Evolutionary conservation across 768 basidiomycete genomes (phyloP), one percentile per base, ranked within the genome.

Genomic region (Stropharia rugosoannulata): DNA sequence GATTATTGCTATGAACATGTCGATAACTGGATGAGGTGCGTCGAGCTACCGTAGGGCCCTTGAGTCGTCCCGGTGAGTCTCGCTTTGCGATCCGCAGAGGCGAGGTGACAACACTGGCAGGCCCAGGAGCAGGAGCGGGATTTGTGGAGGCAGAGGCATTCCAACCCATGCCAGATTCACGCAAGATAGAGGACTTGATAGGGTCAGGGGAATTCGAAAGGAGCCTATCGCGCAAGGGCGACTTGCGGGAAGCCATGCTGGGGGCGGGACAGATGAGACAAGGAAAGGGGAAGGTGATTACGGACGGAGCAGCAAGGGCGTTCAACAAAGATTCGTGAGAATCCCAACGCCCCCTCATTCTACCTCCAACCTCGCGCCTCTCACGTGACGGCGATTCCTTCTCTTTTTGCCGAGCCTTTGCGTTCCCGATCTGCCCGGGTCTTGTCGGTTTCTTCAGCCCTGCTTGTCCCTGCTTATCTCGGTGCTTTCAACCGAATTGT

Each of bases 71-170:
- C 25, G 79, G 75, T 43, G 78, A 75, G 53, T 87, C 86, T 56
- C 88, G 82, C 67, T 91, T 92, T 13, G 86, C 72, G 59, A 92
- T 90, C 58, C 87, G 81, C 42, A 92, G 81, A 18, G 90, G 90
- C 0, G 87, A 84, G 0, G 80, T 84, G 27, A 78, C 70, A 27
- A 77, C 73, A 42, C 67, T 71, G 39, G 64, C 61, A 48, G 66
- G 71, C 42, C 62, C 64, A 12, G 72, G 68, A 29, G 67, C 65
- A 41, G 70, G 66, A 38, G 73, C 68, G 43, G 70, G 57, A 51
- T 67, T 67, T 49, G 68, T 63, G 15, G 69, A 57, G 18, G 80
- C 72, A 22, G 82, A 78, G 22, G 79, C 72, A 35, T 69, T 73
- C 84, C 87, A 86, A 59, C 84, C 84, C 72, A 82, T 79, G 54